Conservation (phyloP, 768 basidiomycete species). For the Psilocybe azurescens region DNA sequence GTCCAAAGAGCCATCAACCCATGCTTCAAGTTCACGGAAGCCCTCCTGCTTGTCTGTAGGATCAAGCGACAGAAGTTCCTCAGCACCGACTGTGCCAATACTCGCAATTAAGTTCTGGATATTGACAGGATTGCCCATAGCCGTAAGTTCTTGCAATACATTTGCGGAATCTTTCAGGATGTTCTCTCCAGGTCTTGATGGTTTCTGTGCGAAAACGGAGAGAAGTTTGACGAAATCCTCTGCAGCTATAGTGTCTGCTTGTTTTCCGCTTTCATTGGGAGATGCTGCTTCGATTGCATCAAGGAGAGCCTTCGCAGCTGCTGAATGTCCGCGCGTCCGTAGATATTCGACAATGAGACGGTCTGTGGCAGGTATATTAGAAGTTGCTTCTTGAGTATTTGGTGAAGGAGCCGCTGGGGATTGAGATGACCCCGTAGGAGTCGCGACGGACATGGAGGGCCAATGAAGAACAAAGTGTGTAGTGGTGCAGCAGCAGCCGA, state of each 20-base stretch:
- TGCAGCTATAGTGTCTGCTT: conserved; percentile 44
- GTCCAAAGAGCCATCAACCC: conserved; percentile 90
- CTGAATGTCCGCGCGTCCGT: conserved; percentile 49
- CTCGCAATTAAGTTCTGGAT: conserved; percentile 80
- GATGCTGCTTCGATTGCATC: conserved; percentile 47
- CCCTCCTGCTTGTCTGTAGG: conserved; percentile 88
- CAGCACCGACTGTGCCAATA: conserved; percentile 79
- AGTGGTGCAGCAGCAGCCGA: not conserved
- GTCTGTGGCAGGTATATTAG: conserved; percentile 44
- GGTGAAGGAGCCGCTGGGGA: conserved; percentile 55
- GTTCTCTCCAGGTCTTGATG: conserved; percentile 71
- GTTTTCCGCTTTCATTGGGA: conserved; percentile 50
- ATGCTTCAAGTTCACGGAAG: conserved; percentile 82
- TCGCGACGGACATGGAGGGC: conserved; percentile 48
- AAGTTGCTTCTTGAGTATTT: conserved; percentile 41
- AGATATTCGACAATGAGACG: conserved; percentile 53
- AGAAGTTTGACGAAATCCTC: conserved; percentile 61
- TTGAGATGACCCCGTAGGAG: conserved; percentile 56
- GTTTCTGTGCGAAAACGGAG: conserved; percentile 74
- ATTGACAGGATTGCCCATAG: conserved; percentile 72
- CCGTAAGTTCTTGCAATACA: conserved; percentile 70
- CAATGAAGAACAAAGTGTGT: not conserved
- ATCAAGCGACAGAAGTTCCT: conserved; percentile 81
- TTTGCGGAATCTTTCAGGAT: conserved; percentile 67
- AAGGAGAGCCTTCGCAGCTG: conserved; percentile 54